Percentiles rank a stretch among this genome's conserved stretches.
Conservation (phyloP, 1,284 basidiomycete species). For the Ceratobasidium sp. region DNA sequence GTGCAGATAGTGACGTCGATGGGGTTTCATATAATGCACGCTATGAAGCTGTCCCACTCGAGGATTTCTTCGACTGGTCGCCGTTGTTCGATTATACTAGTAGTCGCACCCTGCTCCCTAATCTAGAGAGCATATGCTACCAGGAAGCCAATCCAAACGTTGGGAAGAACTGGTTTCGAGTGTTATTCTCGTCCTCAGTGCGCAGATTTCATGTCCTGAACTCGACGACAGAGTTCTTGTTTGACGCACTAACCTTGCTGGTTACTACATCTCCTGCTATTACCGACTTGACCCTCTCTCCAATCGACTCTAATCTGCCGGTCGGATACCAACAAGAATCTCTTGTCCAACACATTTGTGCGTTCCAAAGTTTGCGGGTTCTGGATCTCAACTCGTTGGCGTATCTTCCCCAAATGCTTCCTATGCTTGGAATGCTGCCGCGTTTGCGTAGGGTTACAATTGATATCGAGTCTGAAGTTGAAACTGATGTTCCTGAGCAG, state of each 20-base stretch:
- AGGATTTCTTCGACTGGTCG: not conserved
- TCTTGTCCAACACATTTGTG: not conserved
- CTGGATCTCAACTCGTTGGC: not conserved
- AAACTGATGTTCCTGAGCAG: not conserved
- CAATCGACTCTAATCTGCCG: not conserved
- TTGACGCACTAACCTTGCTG: not conserved
- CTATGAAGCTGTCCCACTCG: not conserved
- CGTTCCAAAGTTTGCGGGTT: not conserved
- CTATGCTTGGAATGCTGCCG: not conserved
- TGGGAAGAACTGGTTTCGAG: not conserved
- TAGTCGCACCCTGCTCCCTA: not conserved
- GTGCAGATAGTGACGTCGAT: too few species aligned
- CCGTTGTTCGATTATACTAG: not conserved
- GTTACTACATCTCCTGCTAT: not conserved
- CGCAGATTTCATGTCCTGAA: not conserved
- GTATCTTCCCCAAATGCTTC: not conserved
- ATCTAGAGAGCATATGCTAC: not conserved
- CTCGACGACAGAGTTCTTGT: not conserved
- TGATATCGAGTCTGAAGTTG: too few species aligned
- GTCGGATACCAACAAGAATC: too few species aligned
- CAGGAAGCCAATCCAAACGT: not conserved
- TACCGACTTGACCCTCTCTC: not conserved
- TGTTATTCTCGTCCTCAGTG: not conserved
- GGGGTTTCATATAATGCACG: not conserved
- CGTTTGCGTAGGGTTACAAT: not conserved